Evolutionary conservation across 495 filamentous ascomycete species (phyloP).

Genomic region (Penicillium macrosclerotiorum): DNA sequence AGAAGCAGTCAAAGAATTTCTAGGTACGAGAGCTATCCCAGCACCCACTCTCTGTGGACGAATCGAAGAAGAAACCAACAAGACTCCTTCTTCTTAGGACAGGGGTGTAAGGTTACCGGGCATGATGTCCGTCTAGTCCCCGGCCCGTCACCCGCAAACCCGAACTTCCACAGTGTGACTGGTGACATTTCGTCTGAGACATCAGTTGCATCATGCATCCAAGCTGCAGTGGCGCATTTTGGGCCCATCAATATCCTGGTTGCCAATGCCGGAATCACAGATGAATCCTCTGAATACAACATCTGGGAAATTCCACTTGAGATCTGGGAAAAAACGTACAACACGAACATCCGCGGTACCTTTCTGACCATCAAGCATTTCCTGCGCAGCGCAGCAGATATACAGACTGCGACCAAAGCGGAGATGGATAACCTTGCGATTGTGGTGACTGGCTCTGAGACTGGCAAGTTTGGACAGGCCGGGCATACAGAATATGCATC

Average conservation of each 20-base stretch:
- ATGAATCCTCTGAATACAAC: constrained; percentile 39
- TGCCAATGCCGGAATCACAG: constrained; percentile 51
- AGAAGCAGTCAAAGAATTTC: constrained; percentile 49
- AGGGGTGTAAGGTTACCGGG: constrained; percentile 3
- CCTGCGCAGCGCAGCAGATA: constrained; percentile 36
- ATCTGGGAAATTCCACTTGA: constrained; percentile 55
- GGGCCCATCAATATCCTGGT: constrained; percentile 54
- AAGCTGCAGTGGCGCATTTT: constrained; percentile 41
- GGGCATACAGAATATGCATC: constrained; percentile 43
- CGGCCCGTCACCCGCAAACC: not conserved
- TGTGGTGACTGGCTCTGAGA: constrained; percentile 54
- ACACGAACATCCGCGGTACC: constrained; percentile 49
- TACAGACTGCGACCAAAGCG: constrained; percentile 28
- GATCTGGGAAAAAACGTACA: constrained; percentile 52
- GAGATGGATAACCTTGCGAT: constrained; percentile 51
- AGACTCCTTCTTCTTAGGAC: not conserved
- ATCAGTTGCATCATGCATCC: constrained; percentile 43
- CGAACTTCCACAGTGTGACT: constrained; percentile 1
- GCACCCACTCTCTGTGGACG: no score
- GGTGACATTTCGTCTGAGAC: constrained; percentile 30
- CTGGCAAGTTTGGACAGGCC: constrained; percentile 19
- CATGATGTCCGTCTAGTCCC: constrained; percentile 2
- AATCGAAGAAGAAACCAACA: no score
- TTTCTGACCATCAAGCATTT: constrained; percentile 60
- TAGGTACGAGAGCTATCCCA: constrained; percentile 44